Percentiles rank a stretch among this genome's conserved stretches.
Evolutionary conservation across 306 rosid species (phyloP).

Genomic region (Mimosa pudica): DNA sequence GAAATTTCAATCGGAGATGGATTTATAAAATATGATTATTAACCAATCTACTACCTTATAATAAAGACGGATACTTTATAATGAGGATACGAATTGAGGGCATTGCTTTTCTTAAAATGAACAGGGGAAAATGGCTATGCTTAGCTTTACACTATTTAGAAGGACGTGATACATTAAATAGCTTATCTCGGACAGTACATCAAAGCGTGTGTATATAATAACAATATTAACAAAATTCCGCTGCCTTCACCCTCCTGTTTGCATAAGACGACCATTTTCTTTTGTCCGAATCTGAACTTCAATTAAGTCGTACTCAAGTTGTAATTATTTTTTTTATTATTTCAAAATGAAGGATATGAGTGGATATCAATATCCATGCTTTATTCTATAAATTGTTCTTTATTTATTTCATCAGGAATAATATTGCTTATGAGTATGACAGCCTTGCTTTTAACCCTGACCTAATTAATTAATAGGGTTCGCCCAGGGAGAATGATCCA

Average conservation of each 20-base stretch:
- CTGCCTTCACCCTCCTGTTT: not conserved
- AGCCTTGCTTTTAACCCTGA: not conserved
- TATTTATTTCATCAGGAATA: not conserved
- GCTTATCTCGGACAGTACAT: not conserved
- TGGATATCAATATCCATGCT: not conserved
- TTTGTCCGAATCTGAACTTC: not conserved
- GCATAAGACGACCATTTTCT: constrained; percentile 16
- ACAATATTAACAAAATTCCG: not conserved
- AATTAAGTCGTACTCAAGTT: constrained; percentile 17
- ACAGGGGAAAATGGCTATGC: not conserved
- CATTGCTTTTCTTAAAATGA: not conserved
- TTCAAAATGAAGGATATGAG: not conserved
- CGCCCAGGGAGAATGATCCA: not conserved
- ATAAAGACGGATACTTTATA: too few species aligned
- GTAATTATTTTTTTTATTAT: not conserved
- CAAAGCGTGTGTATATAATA: not conserved
- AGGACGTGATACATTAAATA: not conserved
- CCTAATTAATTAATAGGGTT: constrained; percentile 5
- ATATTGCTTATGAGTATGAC: not conserved
- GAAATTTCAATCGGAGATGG: too few species aligned
- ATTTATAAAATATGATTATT: too few species aligned
- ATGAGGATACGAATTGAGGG: not conserved
- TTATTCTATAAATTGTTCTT: not conserved
- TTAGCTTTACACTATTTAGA: not conserved
- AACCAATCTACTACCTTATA: too few species aligned